phyloP scores from a whole-genome alignment of 176 grass and related monocot species.

The Eragrostis curvula region DNA sequence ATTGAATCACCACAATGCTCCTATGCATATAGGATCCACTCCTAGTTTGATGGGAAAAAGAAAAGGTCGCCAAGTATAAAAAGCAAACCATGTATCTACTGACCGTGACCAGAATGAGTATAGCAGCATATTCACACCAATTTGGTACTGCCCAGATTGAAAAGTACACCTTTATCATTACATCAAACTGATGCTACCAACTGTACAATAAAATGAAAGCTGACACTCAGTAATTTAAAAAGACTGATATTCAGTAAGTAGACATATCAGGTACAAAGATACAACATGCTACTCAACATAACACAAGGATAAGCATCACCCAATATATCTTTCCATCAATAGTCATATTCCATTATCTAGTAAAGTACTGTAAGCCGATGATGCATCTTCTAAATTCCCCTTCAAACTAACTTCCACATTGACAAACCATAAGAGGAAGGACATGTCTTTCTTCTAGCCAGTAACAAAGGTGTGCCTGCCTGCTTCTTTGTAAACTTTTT shows the following conservation, averaged over 20 bases:
- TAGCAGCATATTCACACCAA: not conserved
- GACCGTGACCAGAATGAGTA: not conserved
- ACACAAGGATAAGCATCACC: conserved; percentile 12
- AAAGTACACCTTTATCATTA: not conserved
- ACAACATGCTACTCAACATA: conserved; percentile 25
- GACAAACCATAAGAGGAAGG: not conserved
- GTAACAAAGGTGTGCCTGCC: not conserved
- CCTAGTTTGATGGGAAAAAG: not conserved
- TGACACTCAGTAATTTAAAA: not conserved
- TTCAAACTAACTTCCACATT: not conserved
- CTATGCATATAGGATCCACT: not conserved
- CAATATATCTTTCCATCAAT: not conserved
- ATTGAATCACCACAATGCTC: not conserved
- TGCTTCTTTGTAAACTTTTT: conserved; percentile 6
- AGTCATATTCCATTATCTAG: conserved; percentile 22
- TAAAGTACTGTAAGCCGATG: conserved; percentile 8
- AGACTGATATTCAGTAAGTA: not conserved
- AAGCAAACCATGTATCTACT: not conserved
- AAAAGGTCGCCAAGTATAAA: not conserved
- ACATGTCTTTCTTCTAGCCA: not conserved
- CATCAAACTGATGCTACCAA: not conserved
- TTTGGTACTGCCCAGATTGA: not conserved
- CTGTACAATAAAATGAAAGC: not conserved
- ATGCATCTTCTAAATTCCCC: not conserved
- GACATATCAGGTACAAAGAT: conserved; percentile 9